Evolutionary conservation across 2,329 filamentous ascomycete genomes (phyloP), one percentile per base, ranked within the genome.

Genomic region (Claviceps africana): DNA sequence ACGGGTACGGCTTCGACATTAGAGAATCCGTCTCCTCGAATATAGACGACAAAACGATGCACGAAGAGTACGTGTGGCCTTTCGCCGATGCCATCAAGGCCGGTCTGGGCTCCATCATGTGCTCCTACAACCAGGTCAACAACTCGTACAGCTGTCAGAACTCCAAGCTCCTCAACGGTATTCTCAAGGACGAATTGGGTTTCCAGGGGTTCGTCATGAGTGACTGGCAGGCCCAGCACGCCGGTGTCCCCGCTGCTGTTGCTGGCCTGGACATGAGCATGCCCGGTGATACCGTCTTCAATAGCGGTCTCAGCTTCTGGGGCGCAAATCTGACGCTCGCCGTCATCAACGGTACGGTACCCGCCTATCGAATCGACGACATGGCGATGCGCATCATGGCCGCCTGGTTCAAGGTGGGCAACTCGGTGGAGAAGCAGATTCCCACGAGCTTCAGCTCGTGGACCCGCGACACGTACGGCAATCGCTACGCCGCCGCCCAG

Each of bases 221-320:
- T n/a, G 87, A 94, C 64, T 93, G 86, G 85, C 72, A 78, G 57
- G 87, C 85, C 4, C 84, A 88, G 60, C 85, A 90, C 60, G 72
- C 79, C 3, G 85, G 84, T 56, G 81, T 78, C 5, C 71, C 79
- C 28, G 78, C 76, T 37, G 83, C 86, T 2, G 72, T 81, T 39
- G 85, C 86, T 22, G 88, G 87, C 40, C 72, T 93, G 25, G 88
- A 94, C 65, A 89, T 93, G 86, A 77, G 77, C n/a, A 93, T 93
- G 88, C 86, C 86, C 1, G 87, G 88, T 51, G 91, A 96, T 63
- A 85, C 85, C 1, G 57, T 70, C 21, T 95, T 96, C 70, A 80
- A 85, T 66, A 80, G 77, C 4, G 86, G 86, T 7, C 67, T 69
- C 49, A 84, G 83, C 19, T 94, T 75, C 73, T 95, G 86, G 85